Base-by-base conservation (phyloP, 345 rosid genomes). In the Brassica nigra region DNA sequence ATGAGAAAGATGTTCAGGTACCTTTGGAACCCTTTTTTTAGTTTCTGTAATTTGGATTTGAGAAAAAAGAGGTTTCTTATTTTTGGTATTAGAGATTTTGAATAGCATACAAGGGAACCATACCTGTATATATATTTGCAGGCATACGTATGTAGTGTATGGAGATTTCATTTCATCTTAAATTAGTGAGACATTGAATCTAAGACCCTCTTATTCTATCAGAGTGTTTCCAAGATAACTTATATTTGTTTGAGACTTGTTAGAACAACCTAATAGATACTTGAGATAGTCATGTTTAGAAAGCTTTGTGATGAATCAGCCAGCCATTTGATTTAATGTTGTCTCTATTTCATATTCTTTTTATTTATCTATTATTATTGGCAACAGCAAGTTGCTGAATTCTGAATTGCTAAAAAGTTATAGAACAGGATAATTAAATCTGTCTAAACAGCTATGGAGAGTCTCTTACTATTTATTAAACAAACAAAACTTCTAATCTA, bases 21-120 rank as follows among this genome's bases (percentile, higher is more conserved):
- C 1, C 27, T 42, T 62, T 75, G n/a, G 30, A 16, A 62, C 28
- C 67, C 64, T 3, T 54, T 74, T 78, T 70, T 75, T 62, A 54
- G 79, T 62, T 75, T 74, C 47, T 69, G 4, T 75, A 62, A 57
- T 70, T 54, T 70, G 72, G 68, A 75, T 68, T 61, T 30, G 76
- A 80, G 76, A 64, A 30, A 75, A 64, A 80, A 42, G 29, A 42
- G 68, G 67, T 63, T 55, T 31, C 20, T 74, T 63, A 10, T 80
- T 70, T 75, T 57, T 64, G 79, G 83, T 64, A 62, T 29, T n/a
- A 74, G 58, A 80, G 49, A 80, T 42, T 23, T 44, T 62, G 8
- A 36, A 70, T 54, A 57, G 63, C 8, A 52, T 15, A 62, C 52
- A n/a, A 34, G 29, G 42, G n/a, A 66, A 34, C 37, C 14, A 33